Evolutionary conservation across 257 asterid genomes (phyloP).

Genomic region (Gentiana macrophylla): DNA sequence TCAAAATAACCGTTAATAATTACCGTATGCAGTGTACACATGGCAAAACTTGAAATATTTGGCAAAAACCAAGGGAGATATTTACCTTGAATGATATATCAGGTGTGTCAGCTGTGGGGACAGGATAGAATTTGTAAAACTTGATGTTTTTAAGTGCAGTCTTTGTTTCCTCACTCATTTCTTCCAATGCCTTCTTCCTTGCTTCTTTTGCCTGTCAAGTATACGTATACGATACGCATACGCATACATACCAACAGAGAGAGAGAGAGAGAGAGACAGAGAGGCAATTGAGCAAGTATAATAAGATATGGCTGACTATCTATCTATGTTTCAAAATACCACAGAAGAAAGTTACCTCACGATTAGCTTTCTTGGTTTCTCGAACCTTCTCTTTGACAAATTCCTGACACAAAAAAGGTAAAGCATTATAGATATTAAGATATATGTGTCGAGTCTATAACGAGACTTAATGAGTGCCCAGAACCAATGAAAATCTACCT

Average conservation of each 20-base stretch:
- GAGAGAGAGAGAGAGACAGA: too few relatives aligned
- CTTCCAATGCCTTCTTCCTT: constrained; percentile 64
- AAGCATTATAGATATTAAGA: constrained; percentile 1
- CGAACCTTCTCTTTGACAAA: constrained; percentile 68
- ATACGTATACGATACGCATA: background rate
- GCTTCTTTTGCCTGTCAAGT: constrained; percentile 68
- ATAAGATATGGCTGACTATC: background rate
- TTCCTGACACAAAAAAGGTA: constrained; percentile 23
- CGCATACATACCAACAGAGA: too few relatives aligned
- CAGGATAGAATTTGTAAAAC: constrained; percentile 83
- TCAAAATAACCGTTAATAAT: too few relatives aligned
- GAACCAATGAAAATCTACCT: constrained; percentile 27
- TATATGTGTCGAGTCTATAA: background rate
- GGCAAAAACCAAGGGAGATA: background rate
- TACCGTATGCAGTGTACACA: background rate
- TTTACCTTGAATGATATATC: constrained; percentile 82
- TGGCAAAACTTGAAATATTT: too few relatives aligned
- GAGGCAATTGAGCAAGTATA: background rate
- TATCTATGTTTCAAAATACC: background rate
- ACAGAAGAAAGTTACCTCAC: constrained; percentile 35
- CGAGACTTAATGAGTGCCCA: background rate
- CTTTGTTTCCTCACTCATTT: constrained; percentile 60
- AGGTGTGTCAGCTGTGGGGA: constrained; percentile 56
- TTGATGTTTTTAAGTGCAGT: constrained; percentile 60
- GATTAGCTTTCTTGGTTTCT: constrained; percentile 65